Conservation (phyloP, 495 filamentous ascomycete genomes). For the Neurospora tetrasperma region DNA sequence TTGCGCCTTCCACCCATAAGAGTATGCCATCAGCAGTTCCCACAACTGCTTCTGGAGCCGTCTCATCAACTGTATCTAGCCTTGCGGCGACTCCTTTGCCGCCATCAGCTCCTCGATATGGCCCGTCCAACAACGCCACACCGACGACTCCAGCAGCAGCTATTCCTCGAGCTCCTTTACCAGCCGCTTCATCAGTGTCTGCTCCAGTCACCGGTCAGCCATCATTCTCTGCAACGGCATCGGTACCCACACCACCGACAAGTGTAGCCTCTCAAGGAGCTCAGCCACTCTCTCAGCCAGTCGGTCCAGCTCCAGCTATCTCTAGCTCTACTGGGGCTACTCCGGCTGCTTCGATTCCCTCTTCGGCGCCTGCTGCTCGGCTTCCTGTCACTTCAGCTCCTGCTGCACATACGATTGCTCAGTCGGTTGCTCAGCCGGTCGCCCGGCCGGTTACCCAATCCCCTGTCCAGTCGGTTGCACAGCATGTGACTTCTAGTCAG, state of each 20-base stretch:
- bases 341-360: not conserved
- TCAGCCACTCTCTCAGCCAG: not conserved
- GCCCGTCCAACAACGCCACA: not conserved
- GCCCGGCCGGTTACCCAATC: not conserved
- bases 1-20: not conserved
- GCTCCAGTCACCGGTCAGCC: not conserved
- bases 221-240: not conserved
- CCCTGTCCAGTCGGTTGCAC: not conserved
- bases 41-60: not conserved
- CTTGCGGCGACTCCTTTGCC: not conserved
- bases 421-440: not conserved
- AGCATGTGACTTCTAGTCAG: not conserved
- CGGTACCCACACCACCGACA: not conserved
- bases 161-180: not conserved
- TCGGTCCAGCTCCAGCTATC: not conserved
- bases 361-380: not conserved
- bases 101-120: not conserved
- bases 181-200: not conserved
- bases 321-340: not conserved
- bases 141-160: not conserved
- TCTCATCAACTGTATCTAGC: not conserved
- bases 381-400: not conserved
- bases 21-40: not conserved
- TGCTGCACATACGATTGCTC: not conserved
- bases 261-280: not conserved